Evolutionary conservation across 73 alveolate species (phyloP), one percentile per base, ranked within the genome.

Genomic region (Blepharisma japonicum): DNA sequence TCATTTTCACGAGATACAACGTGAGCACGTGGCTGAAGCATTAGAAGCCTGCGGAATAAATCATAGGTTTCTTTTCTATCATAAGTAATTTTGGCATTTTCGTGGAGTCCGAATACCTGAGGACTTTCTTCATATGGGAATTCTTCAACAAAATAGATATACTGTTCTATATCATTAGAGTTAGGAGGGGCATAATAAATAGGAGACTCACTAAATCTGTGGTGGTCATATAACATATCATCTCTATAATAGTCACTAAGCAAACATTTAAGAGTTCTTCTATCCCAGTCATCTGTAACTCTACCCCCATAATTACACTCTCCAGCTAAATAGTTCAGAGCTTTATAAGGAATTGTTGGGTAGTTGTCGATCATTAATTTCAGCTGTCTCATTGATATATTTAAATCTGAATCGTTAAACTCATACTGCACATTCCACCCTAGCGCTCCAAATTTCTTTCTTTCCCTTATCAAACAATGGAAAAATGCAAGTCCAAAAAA

Each of bases 291-390:
- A 81, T 98, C 99, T 0, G 99, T 98, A 7, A 98, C 99, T 77
- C 99, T 91, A 25, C 99, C 99, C 7, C 99, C 99, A 81, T 98
- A 98, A 88, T 98, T 98, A 77, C 99, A 97, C 88, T 97, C 99
- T 53, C 99, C 99, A 23, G 99, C 95, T 82, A 98, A 81, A 90
- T 98, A 98, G 56, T 90, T 93, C 71, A 98, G 81, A 27, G 99
- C 99, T 83, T 96, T 97, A 68, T 90, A 93, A 27, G 55, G 94
- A 85, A 55, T 91, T 94, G 77, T 74, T 45, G 96, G 98, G 85
- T 96, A 97, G 81, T 96, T 98, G 82, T 97, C 98, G 83, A 98
- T 81, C 95, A 97, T 93, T 94, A 97, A 93, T 81, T 93, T 91
- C 78, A 98, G 91, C 91, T 97, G 98, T 55, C 98, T 91, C 51